A percentile compares a stretch with the other conserved stretches of the same genome.
Evolutionary conservation across 495 filamentous ascomycete species (phyloP).

Genomic region (Podospora pseudopauciseta): DNA sequence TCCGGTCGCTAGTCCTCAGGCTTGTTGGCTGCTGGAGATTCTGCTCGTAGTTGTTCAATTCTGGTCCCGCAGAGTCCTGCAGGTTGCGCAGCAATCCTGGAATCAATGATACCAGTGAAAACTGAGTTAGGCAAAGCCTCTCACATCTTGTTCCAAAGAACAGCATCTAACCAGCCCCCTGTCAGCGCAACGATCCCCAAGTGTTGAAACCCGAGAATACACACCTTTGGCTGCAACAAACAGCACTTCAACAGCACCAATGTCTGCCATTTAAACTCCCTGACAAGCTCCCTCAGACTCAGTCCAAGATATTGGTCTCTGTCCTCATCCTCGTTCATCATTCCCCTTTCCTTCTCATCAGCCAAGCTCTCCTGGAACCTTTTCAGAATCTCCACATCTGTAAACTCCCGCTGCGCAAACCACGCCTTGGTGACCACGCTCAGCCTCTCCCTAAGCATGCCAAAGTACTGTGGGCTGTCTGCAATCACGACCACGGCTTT

Average conservation of each 20-base stretch:
- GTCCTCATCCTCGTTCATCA: conserved; percentile 65
- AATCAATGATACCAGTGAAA: conserved; percentile 89
- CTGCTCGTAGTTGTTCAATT: conserved; percentile 77
- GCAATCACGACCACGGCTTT: conserved; percentile 98
- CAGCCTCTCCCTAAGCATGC: conserved; percentile 75
- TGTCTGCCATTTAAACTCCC: conserved; percentile 91
- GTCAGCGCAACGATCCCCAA: not conserved
- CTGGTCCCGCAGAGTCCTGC: conserved; percentile 88
- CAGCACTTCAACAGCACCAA: conserved; percentile 90
- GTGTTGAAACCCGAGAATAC: not conserved
- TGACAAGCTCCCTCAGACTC: conserved; percentile 84
- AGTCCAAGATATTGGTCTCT: conserved; percentile 88
- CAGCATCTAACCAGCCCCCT: conserved; percentile 66
- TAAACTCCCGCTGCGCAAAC: conserved; percentile 88
- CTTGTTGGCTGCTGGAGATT: conserved; percentile 74
- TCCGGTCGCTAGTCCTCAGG: conserved; percentile 85
- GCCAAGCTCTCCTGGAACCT: conserved; percentile 87
- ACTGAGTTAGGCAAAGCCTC: conserved; percentile 95
- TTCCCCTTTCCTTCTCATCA: conserved; percentile 56
- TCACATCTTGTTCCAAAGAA: conserved; percentile 97
- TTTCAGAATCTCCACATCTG: conserved; percentile 53
- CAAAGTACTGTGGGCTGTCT: conserved; percentile 78
- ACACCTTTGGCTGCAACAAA: conserved; percentile 89
- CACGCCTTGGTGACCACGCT: conserved; percentile 89
- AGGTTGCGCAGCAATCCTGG: conserved; percentile 82